Evolutionary conservation across 352 stramenopile species (phyloP).

Genomic region (Phytopythium aichiense): DNA sequence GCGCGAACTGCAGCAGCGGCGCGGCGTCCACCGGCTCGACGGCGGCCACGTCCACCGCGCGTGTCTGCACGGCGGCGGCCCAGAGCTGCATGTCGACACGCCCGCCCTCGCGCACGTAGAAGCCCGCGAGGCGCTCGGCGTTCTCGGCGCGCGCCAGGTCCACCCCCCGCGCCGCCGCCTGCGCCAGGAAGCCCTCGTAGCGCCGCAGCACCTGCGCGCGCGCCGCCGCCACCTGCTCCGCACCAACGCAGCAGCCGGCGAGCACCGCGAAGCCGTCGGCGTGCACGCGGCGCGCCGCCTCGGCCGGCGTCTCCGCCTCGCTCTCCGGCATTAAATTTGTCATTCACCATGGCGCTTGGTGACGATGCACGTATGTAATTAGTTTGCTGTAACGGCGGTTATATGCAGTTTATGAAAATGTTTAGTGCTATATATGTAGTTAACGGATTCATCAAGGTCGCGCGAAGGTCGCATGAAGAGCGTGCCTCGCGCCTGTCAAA

Average conservation of each 20-base stretch:
- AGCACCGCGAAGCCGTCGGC: conserved; percentile 48
- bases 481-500: neutral
- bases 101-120: conserved; percentile 68
- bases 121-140: conserved; percentile 51
- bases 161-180: conserved; percentile 21
- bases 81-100: conserved; percentile 69
- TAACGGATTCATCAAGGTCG: neutral
- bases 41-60: conserved; percentile 3
- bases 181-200: conserved; percentile 33
- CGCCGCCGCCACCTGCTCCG: conserved; percentile 17
- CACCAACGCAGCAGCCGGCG: conserved; percentile 9
- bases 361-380: neutral
- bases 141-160: conserved; percentile 34
- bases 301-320: neutral
- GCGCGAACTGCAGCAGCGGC: conserved; percentile 26
- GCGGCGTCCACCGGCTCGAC: conserved; percentile 18
- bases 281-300: conserved; percentile 27
- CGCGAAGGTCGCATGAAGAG: conserved; percentile 1
- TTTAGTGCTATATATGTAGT: neutral
- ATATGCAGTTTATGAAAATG: neutral
- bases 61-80: conserved; percentile 15
- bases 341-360: too few relatives aligned
- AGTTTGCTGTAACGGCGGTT: neutral
- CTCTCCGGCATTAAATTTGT: neutral
- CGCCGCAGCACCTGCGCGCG: conserved; percentile 25